Percentiles rank a stretch among this genome's conserved stretches.
These are phyloP conservation scores for Tolypocladium pustulatum DNA, from an alignment of 2,329 filamentous ascomycete species.

Conservation along the genomic window DNA sequence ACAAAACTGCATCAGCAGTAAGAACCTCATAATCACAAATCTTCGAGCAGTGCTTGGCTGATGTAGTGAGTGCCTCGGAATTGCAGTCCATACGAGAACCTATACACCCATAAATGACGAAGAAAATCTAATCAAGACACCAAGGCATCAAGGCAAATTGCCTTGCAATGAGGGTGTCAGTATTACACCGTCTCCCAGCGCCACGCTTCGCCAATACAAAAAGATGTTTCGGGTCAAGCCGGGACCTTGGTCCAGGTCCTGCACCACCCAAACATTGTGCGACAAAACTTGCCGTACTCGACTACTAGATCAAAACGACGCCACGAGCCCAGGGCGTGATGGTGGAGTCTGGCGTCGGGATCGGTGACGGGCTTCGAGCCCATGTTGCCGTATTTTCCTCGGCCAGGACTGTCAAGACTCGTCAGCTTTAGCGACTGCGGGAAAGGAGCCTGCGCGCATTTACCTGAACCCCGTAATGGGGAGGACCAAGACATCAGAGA, in stretches of 20 bases:
- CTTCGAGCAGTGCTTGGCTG: no score
- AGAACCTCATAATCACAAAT: no score
- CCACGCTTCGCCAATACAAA: background rate
- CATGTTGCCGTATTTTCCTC: constrained; percentile 13
- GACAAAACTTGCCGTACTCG: constrained; percentile 14
- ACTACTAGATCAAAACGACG: constrained; percentile 8
- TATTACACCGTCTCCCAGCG: background rate
- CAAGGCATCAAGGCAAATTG: background rate
- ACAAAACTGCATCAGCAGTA: no score
- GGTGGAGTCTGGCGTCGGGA: constrained; percentile 10
- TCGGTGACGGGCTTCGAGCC: constrained; percentile 11
- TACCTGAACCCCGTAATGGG: constrained; percentile 15
- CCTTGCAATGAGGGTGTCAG: background rate
- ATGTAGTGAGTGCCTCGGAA: no score
- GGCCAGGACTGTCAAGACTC: constrained; percentile 7
- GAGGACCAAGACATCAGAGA: constrained; percentile 10
- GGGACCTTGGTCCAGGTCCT: constrained; percentile 11
- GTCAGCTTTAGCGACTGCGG: background rate
- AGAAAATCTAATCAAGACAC: background rate
- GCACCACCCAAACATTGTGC: constrained; percentile 11
- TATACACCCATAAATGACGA: background rate
- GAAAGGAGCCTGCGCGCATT: background rate
- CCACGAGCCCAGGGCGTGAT: constrained; percentile 13
- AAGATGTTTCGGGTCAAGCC: background rate
- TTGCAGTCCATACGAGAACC: background rate